These are phyloP conservation scores for Rhynchospora tenuis DNA, from an alignment of 176 grass and related monocot species.

Conservation along the genomic window DNA sequence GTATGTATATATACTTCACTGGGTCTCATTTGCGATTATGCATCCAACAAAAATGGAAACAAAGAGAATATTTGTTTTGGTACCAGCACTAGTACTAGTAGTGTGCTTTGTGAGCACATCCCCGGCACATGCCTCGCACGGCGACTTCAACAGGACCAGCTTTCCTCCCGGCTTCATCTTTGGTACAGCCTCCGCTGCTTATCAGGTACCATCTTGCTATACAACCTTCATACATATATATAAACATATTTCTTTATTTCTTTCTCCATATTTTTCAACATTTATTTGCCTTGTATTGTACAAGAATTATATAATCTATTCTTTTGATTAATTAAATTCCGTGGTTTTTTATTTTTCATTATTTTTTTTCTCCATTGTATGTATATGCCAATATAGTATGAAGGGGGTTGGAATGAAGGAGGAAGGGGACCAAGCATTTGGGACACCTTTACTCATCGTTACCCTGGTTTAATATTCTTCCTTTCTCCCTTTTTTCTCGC, in stretches of 20 bases:
- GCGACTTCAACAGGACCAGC: conserved; percentile 9
- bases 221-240: no score
- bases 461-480: conserved; percentile 10
- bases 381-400: conserved; percentile 23
- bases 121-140: neutral
- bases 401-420: conserved; percentile 34
- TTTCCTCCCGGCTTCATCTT: conserved; percentile 28
- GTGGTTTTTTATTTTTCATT: neutral
- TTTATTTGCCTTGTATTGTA: no score
- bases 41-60: no score
- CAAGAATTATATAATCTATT: no score
- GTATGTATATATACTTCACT: no score
- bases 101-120: neutral
- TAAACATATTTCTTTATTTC: neutral
- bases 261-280: neutral
- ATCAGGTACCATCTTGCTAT: conserved; percentile 19
- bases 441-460: conserved; percentile 34
- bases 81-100: no score
- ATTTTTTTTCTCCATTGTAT: neutral
- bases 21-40: no score
- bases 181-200: conserved; percentile 26
- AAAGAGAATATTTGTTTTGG: no score
- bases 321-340: no score
- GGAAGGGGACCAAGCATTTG: conserved; percentile 48
- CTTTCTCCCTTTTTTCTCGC: neutral